A percentile compares a stretch with the other conserved stretches of the same genome.
Evolutionary conservation across 305 asterid species (phyloP).

Genomic region (Solanum hybrid): DNA sequence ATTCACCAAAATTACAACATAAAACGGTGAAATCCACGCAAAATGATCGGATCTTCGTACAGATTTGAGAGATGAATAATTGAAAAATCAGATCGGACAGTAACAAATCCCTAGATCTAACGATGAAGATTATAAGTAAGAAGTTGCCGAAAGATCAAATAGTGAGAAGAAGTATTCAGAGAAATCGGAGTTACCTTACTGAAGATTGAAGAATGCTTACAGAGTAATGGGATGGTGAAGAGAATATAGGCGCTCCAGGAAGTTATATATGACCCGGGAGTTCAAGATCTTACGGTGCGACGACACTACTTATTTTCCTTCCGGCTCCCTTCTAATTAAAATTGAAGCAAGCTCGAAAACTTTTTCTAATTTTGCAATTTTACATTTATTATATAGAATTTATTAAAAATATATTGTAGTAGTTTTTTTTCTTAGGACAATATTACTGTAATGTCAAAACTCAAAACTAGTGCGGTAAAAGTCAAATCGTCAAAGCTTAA

Average conservation of each 20-base stretch:
- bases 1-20: not conserved
- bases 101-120: slow-evolving; percentile 8
- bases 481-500: not conserved
- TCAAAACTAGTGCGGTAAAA: not conserved
- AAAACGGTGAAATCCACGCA: not conserved
- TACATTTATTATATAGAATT: not conserved
- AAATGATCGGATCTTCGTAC: not conserved
- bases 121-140: not conserved
- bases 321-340: not conserved
- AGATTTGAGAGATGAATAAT: not conserved
- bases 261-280: not conserved
- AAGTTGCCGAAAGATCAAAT: not conserved
- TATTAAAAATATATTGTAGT: too few species aligned
- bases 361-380: not conserved
- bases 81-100: not conserved
- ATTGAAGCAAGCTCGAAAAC: not conserved
- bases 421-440: not conserved
- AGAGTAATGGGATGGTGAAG: not conserved
- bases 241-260: not conserved
- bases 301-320: not conserved
- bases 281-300: not conserved
- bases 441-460: not conserved
- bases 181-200: not conserved
- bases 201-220: not conserved
- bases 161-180: not conserved